Conservation (phyloP, 176 grass and related monocot species). For the Carex cristatella region DNA sequence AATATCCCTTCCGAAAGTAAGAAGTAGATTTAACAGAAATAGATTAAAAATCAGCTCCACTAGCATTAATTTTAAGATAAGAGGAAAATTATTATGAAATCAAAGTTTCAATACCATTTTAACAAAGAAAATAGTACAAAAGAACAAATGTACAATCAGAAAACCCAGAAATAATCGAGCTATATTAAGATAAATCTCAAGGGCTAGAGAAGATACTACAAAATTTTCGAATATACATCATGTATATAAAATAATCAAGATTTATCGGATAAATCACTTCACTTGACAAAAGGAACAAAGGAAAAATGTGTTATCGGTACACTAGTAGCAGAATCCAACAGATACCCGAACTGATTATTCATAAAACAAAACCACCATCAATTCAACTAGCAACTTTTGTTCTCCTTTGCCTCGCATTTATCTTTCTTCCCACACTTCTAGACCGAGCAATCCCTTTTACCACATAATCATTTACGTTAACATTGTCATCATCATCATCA, state of each 20-base stretch:
- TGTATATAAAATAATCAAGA: not conserved
- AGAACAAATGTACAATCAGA: not conserved
- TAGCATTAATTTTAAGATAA: not conserved
- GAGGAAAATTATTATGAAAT: not conserved
- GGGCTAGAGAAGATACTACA: not conserved
- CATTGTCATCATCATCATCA: not conserved
- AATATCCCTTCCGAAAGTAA: no score
- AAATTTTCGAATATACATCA: not conserved
- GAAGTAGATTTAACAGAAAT: no score
- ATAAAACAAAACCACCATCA: not conserved
- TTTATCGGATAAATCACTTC: not conserved
- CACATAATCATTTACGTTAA: not conserved
- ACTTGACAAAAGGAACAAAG: not conserved
- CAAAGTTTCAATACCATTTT: not conserved
- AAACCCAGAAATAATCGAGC: not conserved
- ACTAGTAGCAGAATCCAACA: not conserved
- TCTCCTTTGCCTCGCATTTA: not conserved
- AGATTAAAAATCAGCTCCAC: no score
- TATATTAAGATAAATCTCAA: not conserved
- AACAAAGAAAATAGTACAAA: not conserved
- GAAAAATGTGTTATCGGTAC: not conserved
- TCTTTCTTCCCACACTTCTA: not conserved
- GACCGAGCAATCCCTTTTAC: not conserved
- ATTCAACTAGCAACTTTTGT: not conserved
- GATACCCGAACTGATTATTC: not conserved